phyloP scores from a whole-genome alignment of 495 filamentous ascomycete species.

The Aspergillus baeticus region DNA sequence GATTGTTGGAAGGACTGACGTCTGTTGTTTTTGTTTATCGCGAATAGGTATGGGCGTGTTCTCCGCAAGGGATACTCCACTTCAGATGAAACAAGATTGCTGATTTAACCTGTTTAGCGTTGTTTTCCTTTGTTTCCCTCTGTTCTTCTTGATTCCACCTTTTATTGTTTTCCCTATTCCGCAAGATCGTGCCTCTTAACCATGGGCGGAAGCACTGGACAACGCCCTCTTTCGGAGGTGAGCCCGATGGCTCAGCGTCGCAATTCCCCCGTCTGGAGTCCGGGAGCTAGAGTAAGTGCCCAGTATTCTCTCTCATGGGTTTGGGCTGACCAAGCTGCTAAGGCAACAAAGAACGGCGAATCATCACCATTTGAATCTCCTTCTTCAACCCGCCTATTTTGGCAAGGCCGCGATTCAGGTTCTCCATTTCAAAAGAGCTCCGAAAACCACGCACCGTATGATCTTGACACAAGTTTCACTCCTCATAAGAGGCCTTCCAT shows the following conservation, averaged over 20 bases:
- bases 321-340: slow-evolving; percentile 13
- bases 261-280: slow-evolving; percentile 79
- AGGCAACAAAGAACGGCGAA: slow-evolving; percentile 55
- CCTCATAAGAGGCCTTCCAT: slow-evolving; percentile 80
- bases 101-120: slow-evolving; percentile 13
- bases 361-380: slow-evolving; percentile 72
- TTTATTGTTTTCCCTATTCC: neutral
- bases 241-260: slow-evolving; percentile 55
- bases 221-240: slow-evolving; percentile 54
- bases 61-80: slow-evolving; percentile 19
- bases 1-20: neutral
- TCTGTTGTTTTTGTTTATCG: slow-evolving; percentile 13
- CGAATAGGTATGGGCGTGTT: slow-evolving; percentile 21
- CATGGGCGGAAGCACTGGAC: slow-evolving; percentile 40
- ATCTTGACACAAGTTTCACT: slow-evolving; percentile 60
- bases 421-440: slow-evolving; percentile 60
- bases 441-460: slow-evolving; percentile 66
- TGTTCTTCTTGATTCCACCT: neutral
- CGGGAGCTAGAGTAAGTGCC: slow-evolving; percentile 58
- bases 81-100: slow-evolving; percentile 13
- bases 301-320: slow-evolving; percentile 26
- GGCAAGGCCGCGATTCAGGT: slow-evolving; percentile 71
- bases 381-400: slow-evolving; percentile 77
- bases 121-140: slow-evolving; percentile 15
- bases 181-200: slow-evolving; percentile 22